phyloP scores from a whole-genome alignment of 345 rosid genomes.

The Mercurialis annua region DNA sequence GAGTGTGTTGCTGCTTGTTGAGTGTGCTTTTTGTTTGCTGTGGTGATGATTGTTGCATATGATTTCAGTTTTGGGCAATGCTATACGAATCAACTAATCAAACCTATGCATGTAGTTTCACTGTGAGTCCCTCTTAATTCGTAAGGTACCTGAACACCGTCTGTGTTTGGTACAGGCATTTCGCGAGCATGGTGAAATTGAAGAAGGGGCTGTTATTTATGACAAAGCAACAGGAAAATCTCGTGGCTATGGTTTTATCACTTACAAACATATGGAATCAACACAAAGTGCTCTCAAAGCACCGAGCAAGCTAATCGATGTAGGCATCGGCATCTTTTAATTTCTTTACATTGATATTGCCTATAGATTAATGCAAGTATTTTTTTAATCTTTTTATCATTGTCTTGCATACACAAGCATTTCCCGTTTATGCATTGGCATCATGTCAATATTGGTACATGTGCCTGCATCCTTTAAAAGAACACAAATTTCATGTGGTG shows the following conservation, averaged over 20 bases:
- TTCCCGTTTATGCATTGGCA: neutral
- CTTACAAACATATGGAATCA: conserved; percentile 65
- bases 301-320: conserved; percentile 64
- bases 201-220: conserved; percentile 70
- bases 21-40: conserved; percentile 40
- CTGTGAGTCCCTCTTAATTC: neutral
- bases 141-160: neutral
- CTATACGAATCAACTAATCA: neutral
- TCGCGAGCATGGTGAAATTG: conserved; percentile 59
- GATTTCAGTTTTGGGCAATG: conserved; percentile 9
- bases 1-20: conserved; percentile 60
- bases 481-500: neutral
- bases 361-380: neutral
- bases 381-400: neutral
- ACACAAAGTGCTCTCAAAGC: conserved; percentile 54
- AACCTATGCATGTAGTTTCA: neutral
- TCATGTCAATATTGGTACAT: neutral
- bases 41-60: conserved; percentile 24
- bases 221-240: conserved; percentile 70
- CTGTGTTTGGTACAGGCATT: conserved; percentile 46
- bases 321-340: conserved; percentile 25
- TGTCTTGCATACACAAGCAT: neutral
- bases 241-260: conserved; percentile 75
- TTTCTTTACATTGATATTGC: conserved; percentile 13
- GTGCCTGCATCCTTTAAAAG: neutral